Evolutionary conservation across 2,329 filamentous ascomycete species (phyloP).

Genomic region (Bretziella fagacearum): DNA sequence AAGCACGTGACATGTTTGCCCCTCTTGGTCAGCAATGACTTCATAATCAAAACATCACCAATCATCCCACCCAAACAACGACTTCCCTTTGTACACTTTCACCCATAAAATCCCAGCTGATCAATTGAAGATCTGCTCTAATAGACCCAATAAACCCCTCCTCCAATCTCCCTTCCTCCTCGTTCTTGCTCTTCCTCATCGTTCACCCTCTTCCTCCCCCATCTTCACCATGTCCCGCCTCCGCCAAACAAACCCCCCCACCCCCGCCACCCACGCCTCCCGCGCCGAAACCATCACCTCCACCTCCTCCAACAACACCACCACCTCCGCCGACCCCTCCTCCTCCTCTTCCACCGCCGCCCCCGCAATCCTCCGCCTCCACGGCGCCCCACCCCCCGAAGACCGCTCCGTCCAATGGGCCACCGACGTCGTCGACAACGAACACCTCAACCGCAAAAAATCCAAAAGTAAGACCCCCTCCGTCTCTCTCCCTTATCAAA

Average conservation of each 20-base stretch:
- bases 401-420: conserved; percentile 66
- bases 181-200: conserved; percentile 70
- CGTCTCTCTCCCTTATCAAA: not conserved
- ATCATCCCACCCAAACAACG: too few species aligned
- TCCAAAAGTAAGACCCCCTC: conserved; percentile 54
- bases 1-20: too few species aligned
- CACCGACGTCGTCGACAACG: conserved; percentile 85
- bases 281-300: conserved; percentile 4
- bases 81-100: too few species aligned
- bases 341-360: not conserved
- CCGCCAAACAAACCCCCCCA: conserved; percentile 1
- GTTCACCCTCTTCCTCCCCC: conserved; percentile 67
- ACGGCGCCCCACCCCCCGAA: conserved; percentile 30
- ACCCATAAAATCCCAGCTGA: too few species aligned
- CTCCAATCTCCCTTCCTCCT: conserved; percentile 75
- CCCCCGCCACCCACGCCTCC: not conserved
- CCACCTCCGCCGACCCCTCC: not conserved
- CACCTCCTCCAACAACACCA: not conserved
- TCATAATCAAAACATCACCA: too few species aligned
- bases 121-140: too few species aligned
- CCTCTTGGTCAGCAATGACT: too few species aligned
- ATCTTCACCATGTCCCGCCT: conserved; percentile 69
- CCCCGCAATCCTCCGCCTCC: conserved; percentile 30
- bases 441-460: conserved; percentile 81
- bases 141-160: conserved; percentile 54